Evolutionary conservation across 768 basidiomycete species (phyloP), one percentile per base, ranked within the genome.

Genomic region (Calocera viscosa): DNA sequence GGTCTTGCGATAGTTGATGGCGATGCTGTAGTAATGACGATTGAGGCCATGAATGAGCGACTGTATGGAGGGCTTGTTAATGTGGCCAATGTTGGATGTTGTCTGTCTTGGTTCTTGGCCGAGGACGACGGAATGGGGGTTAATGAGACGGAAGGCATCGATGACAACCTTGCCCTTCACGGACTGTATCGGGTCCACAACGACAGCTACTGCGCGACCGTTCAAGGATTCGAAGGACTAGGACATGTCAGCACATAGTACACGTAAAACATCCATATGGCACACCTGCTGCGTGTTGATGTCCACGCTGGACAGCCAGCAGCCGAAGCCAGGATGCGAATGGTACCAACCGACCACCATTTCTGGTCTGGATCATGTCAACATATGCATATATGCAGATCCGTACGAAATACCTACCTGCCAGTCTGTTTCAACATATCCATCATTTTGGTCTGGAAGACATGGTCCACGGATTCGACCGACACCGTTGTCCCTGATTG

Each of bases 341-440:
- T 99, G 96, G 74, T 99, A 99, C 96, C 96, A 99, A 2, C 96
- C 96, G 0, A 99, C 96, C 3, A 98, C 96, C 86, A 89, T 91
- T 80, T 98, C 96, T 34, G 95, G 91, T 72, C 94, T 87, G 67
- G 17, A 63, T 65, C 63, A n/a, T 35, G 30, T 70, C 53, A 67
- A 35, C 43, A 63, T 49, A 71, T 66, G 66, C 65, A 16, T 2
- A 49, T 49, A 49, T 49, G 49, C 24, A n/a, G 14, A 32, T 32
- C 30, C n/a, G 43, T 24, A 19, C 32, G 12, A 14, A 41, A 26
- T 47, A 76, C 87, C 74, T 71, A 92, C 93, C 95, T 80, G 69
- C 96, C 96, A 0, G 96, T 99, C 80, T 98, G 96, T 78, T 99
- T 98, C 72, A 99, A 77, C 94, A 98, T 98, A 66, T 98, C 96